These are phyloP conservation scores for Aspergillus bridgeri DNA, from an alignment of 495 filamentous ascomycete species.

Conservation along the genomic window DNA sequence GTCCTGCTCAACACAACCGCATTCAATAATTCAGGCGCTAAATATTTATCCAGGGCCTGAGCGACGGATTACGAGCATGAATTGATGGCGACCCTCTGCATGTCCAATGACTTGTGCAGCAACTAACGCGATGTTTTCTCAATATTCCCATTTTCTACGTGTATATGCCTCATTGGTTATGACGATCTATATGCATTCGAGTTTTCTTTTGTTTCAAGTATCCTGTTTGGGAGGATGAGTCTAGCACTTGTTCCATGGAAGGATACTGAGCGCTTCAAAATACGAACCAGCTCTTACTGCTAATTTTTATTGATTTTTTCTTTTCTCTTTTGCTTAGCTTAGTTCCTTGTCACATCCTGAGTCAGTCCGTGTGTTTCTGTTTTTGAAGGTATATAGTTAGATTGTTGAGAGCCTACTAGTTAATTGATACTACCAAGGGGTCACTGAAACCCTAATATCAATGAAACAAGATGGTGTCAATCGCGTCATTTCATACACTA, in stretches of 20 bases:
- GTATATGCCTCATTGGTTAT: background rate
- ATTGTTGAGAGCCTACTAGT: background rate
- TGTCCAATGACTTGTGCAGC: constrained; percentile 1
- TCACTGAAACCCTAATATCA: no score
- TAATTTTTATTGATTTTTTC: background rate
- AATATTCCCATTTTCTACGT: background rate
- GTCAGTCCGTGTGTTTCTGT: no score
- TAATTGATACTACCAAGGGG: background rate
- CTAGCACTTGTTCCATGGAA: background rate
- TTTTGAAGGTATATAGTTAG: background rate
- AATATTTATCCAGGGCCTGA: constrained; percentile 16
- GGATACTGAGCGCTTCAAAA: background rate
- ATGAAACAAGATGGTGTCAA: no score
- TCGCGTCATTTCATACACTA: no score
- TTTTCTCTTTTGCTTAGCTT: no score
- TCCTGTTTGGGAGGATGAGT: background rate
- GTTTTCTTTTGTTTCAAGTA: background rate
- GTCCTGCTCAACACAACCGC: constrained; percentile 8
- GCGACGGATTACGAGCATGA: constrained; percentile 21
- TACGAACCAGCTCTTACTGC: background rate
- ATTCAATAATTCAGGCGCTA: constrained; percentile 12
- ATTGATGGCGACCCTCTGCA: constrained; percentile 6
- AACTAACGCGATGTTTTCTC: background rate
- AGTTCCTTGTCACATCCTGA: no score
- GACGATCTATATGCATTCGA: background rate